A percentile compares a stretch with the other conserved stretches of the same genome.
These are phyloP conservation scores for Backusella parvicylindrica DNA, from an alignment of 192 early-diverging fungal genomes.

Conservation along the genomic window DNA sequence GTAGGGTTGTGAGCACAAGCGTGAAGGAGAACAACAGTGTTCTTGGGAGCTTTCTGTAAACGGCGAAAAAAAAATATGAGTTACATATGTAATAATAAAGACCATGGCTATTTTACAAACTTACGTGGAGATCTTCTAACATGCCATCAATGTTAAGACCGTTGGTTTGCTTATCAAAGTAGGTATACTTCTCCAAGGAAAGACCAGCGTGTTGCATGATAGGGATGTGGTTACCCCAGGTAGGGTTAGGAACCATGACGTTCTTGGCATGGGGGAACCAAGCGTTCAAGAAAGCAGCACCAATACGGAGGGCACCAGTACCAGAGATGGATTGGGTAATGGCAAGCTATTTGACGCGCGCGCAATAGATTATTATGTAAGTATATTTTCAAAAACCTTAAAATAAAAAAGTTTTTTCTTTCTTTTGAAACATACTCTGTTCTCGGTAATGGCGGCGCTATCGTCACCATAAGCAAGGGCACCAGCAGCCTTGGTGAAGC, in stretches of 20 bases:
- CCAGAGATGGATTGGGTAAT: slow-evolving; percentile 96
- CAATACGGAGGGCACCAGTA: slow-evolving; percentile 94
- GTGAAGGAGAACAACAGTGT: slow-evolving; percentile 90
- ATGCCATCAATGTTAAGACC: slow-evolving; percentile 92
- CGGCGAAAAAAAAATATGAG: neutral
- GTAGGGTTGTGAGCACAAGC: slow-evolving; percentile 99
- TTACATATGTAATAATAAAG: neutral
- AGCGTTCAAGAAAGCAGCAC: slow-evolving; percentile 78
- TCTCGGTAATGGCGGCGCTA: slow-evolving; percentile 61
- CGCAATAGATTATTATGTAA: slow-evolving; percentile 6
- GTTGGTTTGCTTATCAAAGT: slow-evolving; percentile 92
- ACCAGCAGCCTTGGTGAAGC: slow-evolving; percentile 80
- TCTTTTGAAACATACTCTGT: slow-evolving; percentile 45
- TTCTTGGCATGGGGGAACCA: slow-evolving; percentile 83
- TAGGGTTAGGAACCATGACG: slow-evolving; percentile 90
- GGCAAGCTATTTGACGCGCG: slow-evolving; percentile 58
- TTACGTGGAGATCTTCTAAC: slow-evolving; percentile 83
- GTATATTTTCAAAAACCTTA: neutral
- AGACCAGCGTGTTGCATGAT: slow-evolving; percentile 91
- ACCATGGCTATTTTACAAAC: neutral
- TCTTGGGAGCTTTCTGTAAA: slow-evolving; percentile 70
- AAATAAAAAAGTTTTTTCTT: neutral
- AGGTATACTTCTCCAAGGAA: slow-evolving; percentile 84
- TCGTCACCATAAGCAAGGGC: slow-evolving; percentile 83
- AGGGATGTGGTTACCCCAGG: slow-evolving; percentile 97